These are phyloP conservation scores for Pelargonium australe DNA, from an alignment of 441 rosid genomes.

Conservation along the genomic window DNA sequence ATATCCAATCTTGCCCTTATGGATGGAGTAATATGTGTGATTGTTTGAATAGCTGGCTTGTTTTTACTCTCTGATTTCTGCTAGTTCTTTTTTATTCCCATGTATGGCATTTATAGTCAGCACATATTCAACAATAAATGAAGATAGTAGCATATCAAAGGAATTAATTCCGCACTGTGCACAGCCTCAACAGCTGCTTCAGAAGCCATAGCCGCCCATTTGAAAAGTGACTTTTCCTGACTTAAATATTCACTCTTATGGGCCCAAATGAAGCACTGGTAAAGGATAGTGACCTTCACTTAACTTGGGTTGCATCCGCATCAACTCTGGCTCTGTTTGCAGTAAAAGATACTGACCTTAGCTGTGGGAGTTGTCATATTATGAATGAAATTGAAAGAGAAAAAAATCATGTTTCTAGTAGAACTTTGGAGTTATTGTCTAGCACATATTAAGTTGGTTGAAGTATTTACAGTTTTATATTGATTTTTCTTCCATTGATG, in stretches of 20 bases:
- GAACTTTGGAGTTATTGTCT: background rate
- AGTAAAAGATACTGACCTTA: background rate
- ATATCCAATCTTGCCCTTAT: background rate
- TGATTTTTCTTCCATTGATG: background rate
- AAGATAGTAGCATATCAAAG: background rate
- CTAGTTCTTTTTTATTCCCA: background rate
- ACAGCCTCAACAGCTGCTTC: background rate
- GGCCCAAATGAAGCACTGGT: background rate
- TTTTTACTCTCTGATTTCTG: background rate
- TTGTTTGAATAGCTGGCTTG: background rate
- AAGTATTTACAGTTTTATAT: background rate
- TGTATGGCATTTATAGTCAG: too few species aligned
- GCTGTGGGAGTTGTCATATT: background rate
- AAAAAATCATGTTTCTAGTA: background rate
- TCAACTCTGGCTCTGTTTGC: constrained; percentile 3
- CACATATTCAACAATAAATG: background rate
- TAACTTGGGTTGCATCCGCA: background rate
- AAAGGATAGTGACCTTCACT: background rate
- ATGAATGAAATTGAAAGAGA: background rate
- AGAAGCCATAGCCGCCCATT: background rate
- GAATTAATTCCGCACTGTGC: background rate
- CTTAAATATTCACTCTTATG: background rate
- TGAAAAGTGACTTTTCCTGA: background rate
- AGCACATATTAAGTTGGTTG: background rate
- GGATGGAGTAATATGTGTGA: constrained; percentile 3